phyloP scores from a whole-genome alignment of 139 green algal species.

The Diplosphaera chodatii region DNA sequence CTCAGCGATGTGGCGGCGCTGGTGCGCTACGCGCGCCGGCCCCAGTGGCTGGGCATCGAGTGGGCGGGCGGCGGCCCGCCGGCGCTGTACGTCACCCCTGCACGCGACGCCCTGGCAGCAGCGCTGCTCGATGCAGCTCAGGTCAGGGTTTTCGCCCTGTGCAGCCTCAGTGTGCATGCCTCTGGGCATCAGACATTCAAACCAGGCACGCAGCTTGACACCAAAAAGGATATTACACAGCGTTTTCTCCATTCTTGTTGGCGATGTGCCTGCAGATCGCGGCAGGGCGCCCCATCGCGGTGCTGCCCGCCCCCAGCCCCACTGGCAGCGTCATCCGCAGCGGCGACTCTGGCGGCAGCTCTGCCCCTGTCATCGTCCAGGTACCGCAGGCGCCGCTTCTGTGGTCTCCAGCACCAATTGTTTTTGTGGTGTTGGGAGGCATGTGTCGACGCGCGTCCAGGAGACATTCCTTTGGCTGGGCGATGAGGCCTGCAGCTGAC shows the following conservation, averaged over 20 bases:
- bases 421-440: no score
- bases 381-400: no score
- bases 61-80: conserved; percentile 55
- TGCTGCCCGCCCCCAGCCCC: conserved; percentile 49
- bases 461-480: no score
- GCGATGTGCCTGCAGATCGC: conserved; percentile 16
- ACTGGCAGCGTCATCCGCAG: conserved; percentile 45
- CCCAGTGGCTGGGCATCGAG: conserved; percentile 68
- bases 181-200: no score
- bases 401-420: no score
- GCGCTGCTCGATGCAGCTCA: conserved; percentile 67
- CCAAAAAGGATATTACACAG: no score
- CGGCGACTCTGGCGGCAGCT: background rate
- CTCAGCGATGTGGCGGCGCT: conserved; percentile 28
- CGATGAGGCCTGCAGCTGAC: no score
- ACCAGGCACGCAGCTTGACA: no score
- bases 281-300: conserved; percentile 18
- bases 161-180: no score
- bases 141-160: no score
- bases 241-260: no score
- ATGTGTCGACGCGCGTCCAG: no score
- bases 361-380: background rate
- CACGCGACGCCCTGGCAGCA: conserved; percentile 60
- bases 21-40: conserved; percentile 50
- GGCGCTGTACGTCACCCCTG: conserved; percentile 52